Evolutionary conservation across 768 basidiomycete species (phyloP).

Genomic region (Pluteus cervinus): DNA sequence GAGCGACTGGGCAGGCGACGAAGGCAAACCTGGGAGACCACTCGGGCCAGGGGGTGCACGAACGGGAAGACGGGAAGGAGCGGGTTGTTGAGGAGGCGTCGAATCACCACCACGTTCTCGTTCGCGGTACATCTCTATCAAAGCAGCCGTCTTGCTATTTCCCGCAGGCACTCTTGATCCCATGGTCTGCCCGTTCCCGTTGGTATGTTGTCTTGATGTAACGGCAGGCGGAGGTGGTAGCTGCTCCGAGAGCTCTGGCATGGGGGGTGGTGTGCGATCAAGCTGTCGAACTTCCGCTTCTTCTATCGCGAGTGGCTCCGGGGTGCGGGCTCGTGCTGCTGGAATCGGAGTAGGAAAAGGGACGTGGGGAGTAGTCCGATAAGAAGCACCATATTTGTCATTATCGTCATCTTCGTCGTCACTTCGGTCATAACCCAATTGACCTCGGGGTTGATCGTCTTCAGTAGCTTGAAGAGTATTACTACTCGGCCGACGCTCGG

Average conservation of each 20-base stretch:
- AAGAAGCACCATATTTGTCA: conserved; percentile 6
- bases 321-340: too few relatives aligned
- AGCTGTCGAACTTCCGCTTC: too few relatives aligned
- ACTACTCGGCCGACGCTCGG: conserved; percentile 50
- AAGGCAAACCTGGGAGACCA: conserved; percentile 12
- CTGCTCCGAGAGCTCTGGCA: too few relatives aligned
- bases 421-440: too few relatives aligned
- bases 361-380: conserved; percentile 11
- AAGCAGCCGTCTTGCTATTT: conserved; percentile 65
- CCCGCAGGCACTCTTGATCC: too few relatives aligned
- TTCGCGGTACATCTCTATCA: conserved; percentile 87
- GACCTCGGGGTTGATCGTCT: too few relatives aligned
- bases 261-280: too few relatives aligned
- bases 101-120: conserved; percentile 46
- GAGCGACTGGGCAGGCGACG: background rate
- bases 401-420: conserved; percentile 24
- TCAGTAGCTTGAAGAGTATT: conserved; percentile 20
- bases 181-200: conserved; percentile 13
- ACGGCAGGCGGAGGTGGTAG: conserved; percentile 5
- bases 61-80: conserved; percentile 36
- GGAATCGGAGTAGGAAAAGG: conserved; percentile 17
- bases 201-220: conserved; percentile 4
- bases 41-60: conserved; percentile 20
- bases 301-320: too few relatives aligned
- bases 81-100: conserved; percentile 20